Percentiles rank a stretch among this genome's conserved stretches.
phyloP scores from a whole-genome alignment of 306 rosid genomes.

The Cicer judaicum region DNA sequence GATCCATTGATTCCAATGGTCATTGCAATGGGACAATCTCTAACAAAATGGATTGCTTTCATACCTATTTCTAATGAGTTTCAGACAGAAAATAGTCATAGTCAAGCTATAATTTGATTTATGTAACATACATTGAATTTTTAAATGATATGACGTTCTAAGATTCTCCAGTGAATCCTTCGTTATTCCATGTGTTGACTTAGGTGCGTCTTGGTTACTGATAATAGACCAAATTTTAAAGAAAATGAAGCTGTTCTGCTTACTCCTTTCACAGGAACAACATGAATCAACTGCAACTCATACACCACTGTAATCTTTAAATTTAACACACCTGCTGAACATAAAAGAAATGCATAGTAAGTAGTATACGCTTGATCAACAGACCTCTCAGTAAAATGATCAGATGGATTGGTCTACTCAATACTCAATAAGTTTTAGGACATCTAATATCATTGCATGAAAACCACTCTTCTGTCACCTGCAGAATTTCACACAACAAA shows the following conservation, averaged over 20 bases:
- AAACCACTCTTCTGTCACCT: constrained; percentile 2
- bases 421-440: neutral
- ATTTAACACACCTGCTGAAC: neutral
- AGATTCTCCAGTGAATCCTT: neutral
- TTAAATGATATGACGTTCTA: too few relatives aligned
- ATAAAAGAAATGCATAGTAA: neutral
- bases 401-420: neutral
- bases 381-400: neutral
- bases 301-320: neutral
- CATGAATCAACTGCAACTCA: neutral
- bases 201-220: neutral
- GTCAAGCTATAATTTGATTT: too few relatives aligned
- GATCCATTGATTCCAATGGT: too few relatives aligned
- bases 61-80: too few relatives aligned
- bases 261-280: neutral
- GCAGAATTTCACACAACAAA: neutral
- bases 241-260: neutral
- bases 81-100: too few relatives aligned
- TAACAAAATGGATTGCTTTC: too few relatives aligned
- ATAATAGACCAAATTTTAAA: neutral
- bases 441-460: neutral
- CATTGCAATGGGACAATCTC: too few relatives aligned
- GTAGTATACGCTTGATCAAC: neutral
- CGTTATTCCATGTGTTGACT: neutral
- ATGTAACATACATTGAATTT: too few relatives aligned